A percentile compares a stretch with the other conserved stretches of the same genome.
Evolutionary conservation across 805 yeast genomes (phyloP).

Genomic region (Pichia nakasei): DNA sequence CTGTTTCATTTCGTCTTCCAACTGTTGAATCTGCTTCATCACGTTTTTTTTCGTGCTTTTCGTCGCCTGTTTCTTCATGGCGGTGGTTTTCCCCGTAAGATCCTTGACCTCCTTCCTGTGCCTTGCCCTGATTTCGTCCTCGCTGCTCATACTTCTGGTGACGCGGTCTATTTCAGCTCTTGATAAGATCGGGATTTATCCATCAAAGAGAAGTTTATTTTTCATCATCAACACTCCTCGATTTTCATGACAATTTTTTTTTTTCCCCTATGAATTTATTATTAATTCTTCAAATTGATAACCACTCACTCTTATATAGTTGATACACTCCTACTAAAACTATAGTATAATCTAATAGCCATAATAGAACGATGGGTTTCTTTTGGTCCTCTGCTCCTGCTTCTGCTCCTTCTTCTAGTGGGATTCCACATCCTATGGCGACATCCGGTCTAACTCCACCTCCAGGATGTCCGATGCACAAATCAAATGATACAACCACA

Average conservation of each 20-base stretch:
- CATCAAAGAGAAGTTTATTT: too few species aligned
- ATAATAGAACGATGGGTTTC: constrained; percentile 67
- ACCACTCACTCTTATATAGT: too few species aligned
- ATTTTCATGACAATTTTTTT: not conserved
- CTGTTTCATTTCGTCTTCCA: constrained; percentile 47
- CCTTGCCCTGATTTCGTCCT: constrained; percentile 44
- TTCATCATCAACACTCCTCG: too few species aligned
- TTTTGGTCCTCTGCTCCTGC: constrained; percentile 56
- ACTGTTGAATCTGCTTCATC: constrained; percentile 43
- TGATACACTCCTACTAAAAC: too few species aligned
- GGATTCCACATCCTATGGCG: not conserved
- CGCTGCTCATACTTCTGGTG: constrained; percentile 15
- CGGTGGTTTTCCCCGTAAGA: constrained; percentile 56
- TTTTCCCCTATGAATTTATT: not conserved
- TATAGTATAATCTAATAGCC: too few species aligned
- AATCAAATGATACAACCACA: not conserved
- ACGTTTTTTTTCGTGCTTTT: constrained; percentile 70
- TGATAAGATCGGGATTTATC: too few species aligned
- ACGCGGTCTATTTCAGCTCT: too few species aligned
- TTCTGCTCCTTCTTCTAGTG: not conserved
- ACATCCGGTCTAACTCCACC: not conserved
- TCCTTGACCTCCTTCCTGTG: constrained; percentile 67
- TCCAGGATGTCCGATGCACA: constrained; percentile 8
- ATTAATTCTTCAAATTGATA: not conserved
- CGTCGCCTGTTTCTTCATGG: constrained; percentile 74